Evolutionary conservation across 2,329 filamentous ascomycete genomes (phyloP), one percentile per base, ranked within the genome.

Genomic region (Ceratocystis variospora): DNA sequence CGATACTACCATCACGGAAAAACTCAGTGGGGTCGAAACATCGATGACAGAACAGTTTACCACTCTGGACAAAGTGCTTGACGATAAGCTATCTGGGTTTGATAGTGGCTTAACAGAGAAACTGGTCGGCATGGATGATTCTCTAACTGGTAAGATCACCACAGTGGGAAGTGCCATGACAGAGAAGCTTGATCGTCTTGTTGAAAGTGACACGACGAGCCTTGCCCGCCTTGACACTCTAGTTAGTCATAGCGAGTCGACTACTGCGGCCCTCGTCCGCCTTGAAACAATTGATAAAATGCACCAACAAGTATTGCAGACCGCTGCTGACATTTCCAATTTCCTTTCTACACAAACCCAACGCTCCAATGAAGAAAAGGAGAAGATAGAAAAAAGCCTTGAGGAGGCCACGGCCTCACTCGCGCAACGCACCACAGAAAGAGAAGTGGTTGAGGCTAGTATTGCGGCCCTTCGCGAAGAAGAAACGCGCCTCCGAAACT

Each of bases 251-350:
- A 63, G 61, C 17, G 65, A 84, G 31, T 81, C 83, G 22, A 83
- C 89, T 0, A 83, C 83, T 63, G 86, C 90, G 72, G 85, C 88
- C 0, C 83, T 90, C 45, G 80, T 82, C 4, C 89, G 92, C 70
- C 82, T 96, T 59, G 87, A 88, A 69, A 89, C 89, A 28, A 82
- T 99, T 4, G 90, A 96, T 70, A 63, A 68, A 44, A 64, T 68
- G 28, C 90, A 96, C 72, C 82, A 88, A 70, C 89, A 96, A 70
- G 90, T 99, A 66, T 84, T 90, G 73, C 82, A 86, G 68, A 96
- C 90, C 1, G 91, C 93, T 0, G 84, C 86, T 22, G 90, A 95
- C 72, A 87, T 99, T 65, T 87, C 88, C 1, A 84, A 87, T 53
- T 96, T 96, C 73, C 83, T 97, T 22, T 82, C 87, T 1, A 80